Evolutionary conservation across 345 rosid genomes (phyloP).

Genomic region (Gossypium stocksii): DNA sequence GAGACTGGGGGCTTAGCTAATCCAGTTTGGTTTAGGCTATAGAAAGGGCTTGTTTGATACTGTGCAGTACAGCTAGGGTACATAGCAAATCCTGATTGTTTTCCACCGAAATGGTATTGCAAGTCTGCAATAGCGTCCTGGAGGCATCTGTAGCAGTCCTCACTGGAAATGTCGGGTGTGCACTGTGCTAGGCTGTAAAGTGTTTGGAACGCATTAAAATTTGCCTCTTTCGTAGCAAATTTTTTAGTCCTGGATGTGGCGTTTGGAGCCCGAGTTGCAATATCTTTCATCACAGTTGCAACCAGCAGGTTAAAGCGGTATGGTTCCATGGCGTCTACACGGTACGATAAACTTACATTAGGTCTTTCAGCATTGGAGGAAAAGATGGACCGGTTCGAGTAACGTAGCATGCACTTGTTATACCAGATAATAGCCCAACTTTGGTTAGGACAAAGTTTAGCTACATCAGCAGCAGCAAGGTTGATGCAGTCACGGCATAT

Average conservation of each 20-base stretch:
- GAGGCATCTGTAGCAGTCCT: constrained; percentile 9
- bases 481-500: constrained; percentile 20
- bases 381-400: constrained; percentile 8
- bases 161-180: constrained; percentile 9
- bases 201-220: constrained; percentile 1
- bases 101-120: not conserved
- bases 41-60: not conserved
- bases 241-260: constrained; percentile 13
- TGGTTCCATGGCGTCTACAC: not conserved
- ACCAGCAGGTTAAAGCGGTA: constrained; percentile 6
- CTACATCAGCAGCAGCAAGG: not conserved
- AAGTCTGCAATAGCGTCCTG: not conserved
- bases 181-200: constrained; percentile 12
- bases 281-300: not conserved
- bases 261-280: not conserved
- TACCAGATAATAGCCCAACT: constrained; percentile 17
- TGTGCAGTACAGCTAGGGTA: constrained; percentile 21
- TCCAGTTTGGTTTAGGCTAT: not conserved
- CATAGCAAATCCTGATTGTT: not conserved
- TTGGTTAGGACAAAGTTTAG: constrained; percentile 11
- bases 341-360: not conserved
- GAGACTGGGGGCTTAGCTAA: constrained; percentile 26
- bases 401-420: constrained; percentile 21
- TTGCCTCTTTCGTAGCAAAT: constrained; percentile 25
- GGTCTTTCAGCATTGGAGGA: not conserved